Evolutionary conservation across 1,139 yeast species (phyloP).

Genomic region (Blastobotrys indianensis): DNA sequence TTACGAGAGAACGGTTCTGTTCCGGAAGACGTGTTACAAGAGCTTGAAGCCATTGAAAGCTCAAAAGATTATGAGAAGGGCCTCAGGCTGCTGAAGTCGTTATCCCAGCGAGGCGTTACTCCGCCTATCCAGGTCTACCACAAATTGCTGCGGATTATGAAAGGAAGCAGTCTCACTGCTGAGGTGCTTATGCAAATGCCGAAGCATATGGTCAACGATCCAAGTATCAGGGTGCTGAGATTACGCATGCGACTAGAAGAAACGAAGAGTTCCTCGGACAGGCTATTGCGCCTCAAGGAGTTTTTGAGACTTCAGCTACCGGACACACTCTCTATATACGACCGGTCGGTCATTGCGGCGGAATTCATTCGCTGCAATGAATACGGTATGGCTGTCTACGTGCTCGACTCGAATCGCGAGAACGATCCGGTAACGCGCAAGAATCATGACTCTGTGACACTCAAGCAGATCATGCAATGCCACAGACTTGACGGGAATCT

Average conservation of each 20-base stretch:
- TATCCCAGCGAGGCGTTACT: slow-evolving; percentile 17
- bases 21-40: neutral
- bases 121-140: slow-evolving; percentile 18
- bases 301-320: neutral
- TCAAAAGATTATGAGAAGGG: slow-evolving; percentile 10
- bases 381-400: slow-evolving; percentile 14
- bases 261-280: too few relatives aligned
- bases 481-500: slow-evolving; percentile 13
- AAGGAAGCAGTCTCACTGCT: slow-evolving; percentile 17
- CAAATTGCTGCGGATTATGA: slow-evolving; percentile 13
- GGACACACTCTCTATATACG: slow-evolving; percentile 5
- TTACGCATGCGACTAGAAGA: too few relatives aligned
- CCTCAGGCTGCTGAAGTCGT: slow-evolving; percentile 15
- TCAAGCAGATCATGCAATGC: slow-evolving; percentile 18
- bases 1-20: neutral
- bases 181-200: slow-evolving; percentile 6
- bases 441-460: slow-evolving; percentile 20
- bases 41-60: too few relatives aligned
- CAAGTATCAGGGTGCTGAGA: too few relatives aligned
- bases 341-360: slow-evolving; percentile 17
- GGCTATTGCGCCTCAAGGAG: neutral
- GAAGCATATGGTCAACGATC: too few relatives aligned
- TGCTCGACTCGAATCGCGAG: slow-evolving; percentile 20
- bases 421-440: slow-evolving; percentile 13
- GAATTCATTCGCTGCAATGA: slow-evolving; percentile 17